Evolutionary conservation across 1,284 basidiomycete species (phyloP).

Genomic region (Microbotryomycetes sp.): DNA sequence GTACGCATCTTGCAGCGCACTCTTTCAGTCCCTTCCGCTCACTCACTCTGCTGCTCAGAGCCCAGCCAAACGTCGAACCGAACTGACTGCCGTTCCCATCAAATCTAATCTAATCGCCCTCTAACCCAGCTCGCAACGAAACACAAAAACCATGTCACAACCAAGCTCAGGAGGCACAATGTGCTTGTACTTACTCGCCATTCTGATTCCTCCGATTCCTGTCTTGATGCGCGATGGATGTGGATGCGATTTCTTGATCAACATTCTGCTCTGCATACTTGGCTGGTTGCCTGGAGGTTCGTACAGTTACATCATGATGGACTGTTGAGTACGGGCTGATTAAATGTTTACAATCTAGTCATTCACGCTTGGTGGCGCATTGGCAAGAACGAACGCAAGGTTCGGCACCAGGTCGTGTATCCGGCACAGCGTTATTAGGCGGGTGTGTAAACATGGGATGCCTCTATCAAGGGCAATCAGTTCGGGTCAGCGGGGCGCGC

Average conservation of each 20-base stretch:
- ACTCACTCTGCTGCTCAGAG: no score
- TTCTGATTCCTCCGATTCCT: conserved; percentile 7
- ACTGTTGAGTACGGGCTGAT: no score
- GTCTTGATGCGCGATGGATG: neutral
- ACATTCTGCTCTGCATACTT: neutral
- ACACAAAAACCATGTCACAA: no score
- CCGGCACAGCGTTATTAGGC: no score
- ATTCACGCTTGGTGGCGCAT: conserved; percentile 9
- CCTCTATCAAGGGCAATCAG: neutral
- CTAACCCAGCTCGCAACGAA: no score
- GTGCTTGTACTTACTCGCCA: conserved; percentile 12
- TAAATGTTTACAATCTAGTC: neutral
- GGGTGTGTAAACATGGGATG: neutral
- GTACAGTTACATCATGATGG: neutral
- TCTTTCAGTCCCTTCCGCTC: no score
- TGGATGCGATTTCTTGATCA: conserved; percentile 13
- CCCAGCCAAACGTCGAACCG: neutral
- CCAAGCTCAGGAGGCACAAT: neutral
- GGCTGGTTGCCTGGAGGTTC: neutral
- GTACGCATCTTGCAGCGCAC: neutral
- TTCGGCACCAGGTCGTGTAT: no score
- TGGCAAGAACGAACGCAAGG: neutral
- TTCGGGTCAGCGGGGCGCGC: neutral
- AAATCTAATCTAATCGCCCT: no score
- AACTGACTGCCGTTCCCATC: no score